phyloP scores from a whole-genome alignment of 1,284 basidiomycete species.

The Rhodotorula sp. region DNA sequence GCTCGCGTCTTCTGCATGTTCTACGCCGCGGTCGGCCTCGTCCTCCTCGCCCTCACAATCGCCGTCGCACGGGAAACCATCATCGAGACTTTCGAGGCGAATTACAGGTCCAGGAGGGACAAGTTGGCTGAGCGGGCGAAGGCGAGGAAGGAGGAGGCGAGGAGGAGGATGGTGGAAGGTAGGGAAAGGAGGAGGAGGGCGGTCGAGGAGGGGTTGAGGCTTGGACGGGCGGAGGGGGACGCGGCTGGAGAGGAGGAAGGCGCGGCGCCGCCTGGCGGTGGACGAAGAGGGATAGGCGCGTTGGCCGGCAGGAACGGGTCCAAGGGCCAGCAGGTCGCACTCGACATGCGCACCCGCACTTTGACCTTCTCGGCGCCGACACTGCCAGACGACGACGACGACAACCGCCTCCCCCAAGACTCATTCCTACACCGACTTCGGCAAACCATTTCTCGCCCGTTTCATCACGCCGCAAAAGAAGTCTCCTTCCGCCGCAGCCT shows the following conservation, averaged over 20 bases:
- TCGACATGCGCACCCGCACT: too few relatives aligned
- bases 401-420: too few relatives aligned
- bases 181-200: slow-evolving; percentile 11
- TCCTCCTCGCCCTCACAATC: slow-evolving; percentile 59
- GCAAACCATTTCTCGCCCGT: too few relatives aligned
- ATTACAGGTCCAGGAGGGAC: slow-evolving; percentile 54
- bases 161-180: neutral
- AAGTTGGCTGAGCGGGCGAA: slow-evolving; percentile 19
- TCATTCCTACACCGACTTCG: too few relatives aligned
- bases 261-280: too few relatives aligned
- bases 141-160: slow-evolving; percentile 21
- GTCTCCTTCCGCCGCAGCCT: neutral
- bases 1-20: slow-evolving; percentile 48
- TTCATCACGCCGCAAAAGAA: neutral
- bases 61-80: slow-evolving; percentile 67
- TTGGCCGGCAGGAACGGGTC: neutral
- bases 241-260: too few relatives aligned
- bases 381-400: too few relatives aligned
- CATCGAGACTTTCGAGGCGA: slow-evolving; percentile 56
- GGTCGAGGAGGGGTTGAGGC: neutral
- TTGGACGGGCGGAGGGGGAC: neutral
- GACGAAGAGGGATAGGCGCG: too few relatives aligned
- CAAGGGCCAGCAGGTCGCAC: too few relatives aligned
- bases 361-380: too few relatives aligned
- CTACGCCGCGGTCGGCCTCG: slow-evolving; percentile 47